These are phyloP conservation scores for Karstenula rhodostoma DNA, from an alignment of 2,329 filamentous ascomycete genomes.

Conservation along the genomic window DNA sequence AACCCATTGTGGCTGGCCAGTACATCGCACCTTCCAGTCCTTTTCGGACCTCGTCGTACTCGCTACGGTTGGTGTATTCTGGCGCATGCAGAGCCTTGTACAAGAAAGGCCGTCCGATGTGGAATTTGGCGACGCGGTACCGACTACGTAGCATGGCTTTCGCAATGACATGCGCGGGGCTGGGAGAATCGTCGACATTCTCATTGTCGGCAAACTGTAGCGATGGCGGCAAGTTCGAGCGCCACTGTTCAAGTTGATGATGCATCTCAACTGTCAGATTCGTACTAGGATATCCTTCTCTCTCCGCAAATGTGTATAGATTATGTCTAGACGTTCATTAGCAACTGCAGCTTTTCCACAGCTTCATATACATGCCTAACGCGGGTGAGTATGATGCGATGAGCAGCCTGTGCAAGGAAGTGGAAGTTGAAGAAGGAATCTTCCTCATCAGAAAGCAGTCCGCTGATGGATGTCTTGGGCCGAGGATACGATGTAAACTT, in stretches of 20 bases:
- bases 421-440: conserved; percentile 66
- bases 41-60: conserved; percentile 41
- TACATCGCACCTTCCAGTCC: conserved; percentile 45
- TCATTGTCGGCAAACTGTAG: conserved; percentile 56
- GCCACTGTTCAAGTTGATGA: conserved; percentile 65
- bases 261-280: conserved; percentile 61
- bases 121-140: conserved; percentile 49
- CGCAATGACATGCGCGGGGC: conserved; percentile 48
- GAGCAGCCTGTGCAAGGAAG: conserved; percentile 64
- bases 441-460: conserved; percentile 54
- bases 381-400: conserved; percentile 63
- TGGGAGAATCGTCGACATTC: conserved; percentile 35
- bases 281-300: conserved; percentile 52
- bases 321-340: conserved; percentile 43
- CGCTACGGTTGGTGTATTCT: conserved; percentile 36
- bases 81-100: conserved; percentile 50
- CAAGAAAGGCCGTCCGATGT: conserved; percentile 48
- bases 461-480: conserved; percentile 44
- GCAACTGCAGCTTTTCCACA: neutral
- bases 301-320: conserved; percentile 59
- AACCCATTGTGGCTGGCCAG: conserved; percentile 48
- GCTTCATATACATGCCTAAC: conserved; percentile 45
- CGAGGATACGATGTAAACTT: conserved; percentile 59
- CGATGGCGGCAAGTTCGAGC: conserved; percentile 57
- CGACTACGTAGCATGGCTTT: conserved; percentile 50